Evolutionary conservation across 2,329 filamentous ascomycete genomes (phyloP).

Genomic region (Ophiosphaerella herpotricha): DNA sequence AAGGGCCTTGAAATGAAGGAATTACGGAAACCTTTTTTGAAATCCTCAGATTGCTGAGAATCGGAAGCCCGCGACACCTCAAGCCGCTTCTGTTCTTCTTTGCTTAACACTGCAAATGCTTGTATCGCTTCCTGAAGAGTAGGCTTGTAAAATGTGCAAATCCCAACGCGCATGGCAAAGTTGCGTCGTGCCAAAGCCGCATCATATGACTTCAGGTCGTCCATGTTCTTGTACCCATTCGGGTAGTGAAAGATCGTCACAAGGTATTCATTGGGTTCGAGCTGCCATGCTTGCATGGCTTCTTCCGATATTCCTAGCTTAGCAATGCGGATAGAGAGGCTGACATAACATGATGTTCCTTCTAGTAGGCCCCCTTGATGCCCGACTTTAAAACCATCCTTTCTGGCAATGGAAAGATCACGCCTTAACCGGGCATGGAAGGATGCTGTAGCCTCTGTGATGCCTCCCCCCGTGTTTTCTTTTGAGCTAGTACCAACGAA

Average conservation of each 20-base stretch:
- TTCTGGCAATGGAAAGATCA: constrained; percentile 66
- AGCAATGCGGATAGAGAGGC: constrained; percentile 69
- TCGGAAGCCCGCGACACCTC: constrained; percentile 25
- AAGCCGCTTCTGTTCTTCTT: constrained; percentile 34
- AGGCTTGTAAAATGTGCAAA: constrained; percentile 75
- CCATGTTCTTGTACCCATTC: constrained; percentile 64
- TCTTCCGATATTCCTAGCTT: constrained; percentile 76
- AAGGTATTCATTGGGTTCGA: constrained; percentile 70
- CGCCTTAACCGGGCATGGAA: constrained; percentile 53
- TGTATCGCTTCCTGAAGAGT: constrained; percentile 58
- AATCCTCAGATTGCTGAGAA: constrained; percentile 14
- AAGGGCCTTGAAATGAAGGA: constrained; percentile 75
- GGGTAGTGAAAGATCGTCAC: constrained; percentile 72
- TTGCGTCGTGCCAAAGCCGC: constrained; percentile 39
- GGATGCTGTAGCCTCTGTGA: constrained; percentile 25
- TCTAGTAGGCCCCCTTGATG: constrained; percentile 59
- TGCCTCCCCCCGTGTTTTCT: constrained; percentile 4
- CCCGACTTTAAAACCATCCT: constrained; percentile 72
- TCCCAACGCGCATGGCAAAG: constrained; percentile 69
- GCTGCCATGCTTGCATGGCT: constrained; percentile 75
- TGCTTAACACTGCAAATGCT: constrained; percentile 54
- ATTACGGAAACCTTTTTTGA: constrained; percentile 52
- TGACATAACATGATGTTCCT: constrained; percentile 59
- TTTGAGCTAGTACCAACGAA: constrained; percentile 7
- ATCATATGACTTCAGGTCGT: constrained; percentile 56